Base-by-base conservation (phyloP, 1,139 yeast species). In the Candida labiduridarum region DNA sequence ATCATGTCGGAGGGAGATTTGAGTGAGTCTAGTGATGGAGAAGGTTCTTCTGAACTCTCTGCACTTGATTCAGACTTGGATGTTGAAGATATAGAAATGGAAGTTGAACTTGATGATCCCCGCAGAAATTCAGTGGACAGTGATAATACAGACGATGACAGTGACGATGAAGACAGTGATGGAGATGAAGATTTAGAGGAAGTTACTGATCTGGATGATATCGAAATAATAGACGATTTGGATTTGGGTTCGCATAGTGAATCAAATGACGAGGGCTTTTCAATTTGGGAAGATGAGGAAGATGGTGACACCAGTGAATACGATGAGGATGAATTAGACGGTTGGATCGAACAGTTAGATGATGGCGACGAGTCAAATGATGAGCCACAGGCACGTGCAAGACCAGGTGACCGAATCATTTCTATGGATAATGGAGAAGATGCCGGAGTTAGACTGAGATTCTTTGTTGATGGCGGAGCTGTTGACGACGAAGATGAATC, bases 271-370 rank as follows among this genome's bases (percentile, higher is more conserved):
- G 49, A 45, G 31, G 47, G 19, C 15, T 41, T 15, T 30, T 45
- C 16, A 18, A 9, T 29, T 15, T 33, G 10, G 25, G 47, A 41
- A 25, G 40, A 41, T 3, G 50, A 44, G 5, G 51, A 43, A 2
- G 72, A 64, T 15, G 76, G 65, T 18, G 68, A 60, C 12, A 60
- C 57, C 31, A 69, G 72, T 52, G 75, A 66, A 38, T 71, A 74
- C 49, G 76, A 72, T 44, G 76, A 73, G 49, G 76, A 65, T 44
- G 79, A 72, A 45, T 62, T 74, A 15, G 79, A 75, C 53, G 76
- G 73, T 2, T 75, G 79, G 79, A 67, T 76, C 47, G 78, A 73
- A 49, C 78, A 70, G 36, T 72, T 76, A 54, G 73, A 60, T 55
- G 71, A 64, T 47, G 67, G 59, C 33, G 65, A 62, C 9, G 54